Conservation (phyloP, 306 rosid genomes). For the Cucurbita maxima region DNA sequence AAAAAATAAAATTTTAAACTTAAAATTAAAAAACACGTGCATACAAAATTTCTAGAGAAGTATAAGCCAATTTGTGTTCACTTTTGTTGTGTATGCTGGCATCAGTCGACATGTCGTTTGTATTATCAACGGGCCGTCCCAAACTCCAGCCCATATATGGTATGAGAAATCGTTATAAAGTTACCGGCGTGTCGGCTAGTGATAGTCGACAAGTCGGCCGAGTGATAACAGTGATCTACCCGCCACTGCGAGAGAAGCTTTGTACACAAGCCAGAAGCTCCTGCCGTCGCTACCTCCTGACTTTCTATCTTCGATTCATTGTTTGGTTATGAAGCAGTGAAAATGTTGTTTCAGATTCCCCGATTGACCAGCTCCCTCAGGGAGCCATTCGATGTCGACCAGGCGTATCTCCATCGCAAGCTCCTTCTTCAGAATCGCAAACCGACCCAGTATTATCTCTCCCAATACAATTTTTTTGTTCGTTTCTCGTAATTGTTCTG, state of each 20-base stretch:
- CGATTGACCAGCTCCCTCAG: slow-evolving; percentile 36
- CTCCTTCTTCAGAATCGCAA: slow-evolving; percentile 26
- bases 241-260: slow-evolving; percentile 7
- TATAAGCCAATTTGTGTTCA: no score
- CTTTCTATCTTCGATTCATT: background rate
- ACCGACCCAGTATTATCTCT: slow-evolving; percentile 16
- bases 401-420: slow-evolving; percentile 42
- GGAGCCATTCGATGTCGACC: slow-evolving; percentile 36
- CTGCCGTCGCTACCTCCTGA: background rate
- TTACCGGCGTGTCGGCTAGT: background rate
- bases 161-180: background rate
- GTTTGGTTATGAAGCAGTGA: background rate
- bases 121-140: background rate
- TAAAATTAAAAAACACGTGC: no score
- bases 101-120: background rate
- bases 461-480: background rate
- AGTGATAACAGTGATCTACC: slow-evolving; percentile 4
- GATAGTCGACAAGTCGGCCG: background rate
- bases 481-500: background rate
- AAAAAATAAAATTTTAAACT: no score
- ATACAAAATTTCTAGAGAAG: no score
- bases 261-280: background rate
- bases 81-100: background rate
- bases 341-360: slow-evolving; percentile 37
- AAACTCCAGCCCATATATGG: no score